A percentile compares a stretch with the other conserved stretches of the same genome.
phyloP scores from a whole-genome alignment of 2,329 filamentous ascomycete genomes.

The Aspergillus ruber region DNA sequence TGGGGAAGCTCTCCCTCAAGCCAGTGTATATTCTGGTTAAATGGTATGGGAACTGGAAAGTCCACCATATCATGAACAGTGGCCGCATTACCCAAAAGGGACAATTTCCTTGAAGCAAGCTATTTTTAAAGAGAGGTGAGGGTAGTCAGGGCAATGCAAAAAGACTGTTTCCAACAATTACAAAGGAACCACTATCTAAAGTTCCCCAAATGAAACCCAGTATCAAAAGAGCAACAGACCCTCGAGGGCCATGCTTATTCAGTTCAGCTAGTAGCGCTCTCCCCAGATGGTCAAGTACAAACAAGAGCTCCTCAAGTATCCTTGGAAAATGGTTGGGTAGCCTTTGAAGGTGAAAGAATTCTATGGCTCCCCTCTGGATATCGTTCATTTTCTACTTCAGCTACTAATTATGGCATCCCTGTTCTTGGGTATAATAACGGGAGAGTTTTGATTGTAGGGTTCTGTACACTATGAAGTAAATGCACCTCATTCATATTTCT shows the following conservation, averaged over 20 bases:
- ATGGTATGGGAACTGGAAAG: conserved; percentile 30
- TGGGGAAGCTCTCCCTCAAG: conserved; percentile 15
- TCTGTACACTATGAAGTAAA: not conserved
- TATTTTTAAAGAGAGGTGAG: conserved; percentile 45
- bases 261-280: conserved; percentile 9
- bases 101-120: conserved; percentile 25
- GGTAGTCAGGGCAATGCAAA: conserved; percentile 30
- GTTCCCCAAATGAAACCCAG: not conserved
- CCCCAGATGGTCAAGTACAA: conserved; percentile 12
- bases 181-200: conserved; percentile 21
- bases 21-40: conserved; percentile 31
- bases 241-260: conserved; percentile 6
- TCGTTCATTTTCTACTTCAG: not conserved
- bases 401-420: not conserved
- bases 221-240: conserved; percentile 8
- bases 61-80: conserved; percentile 29
- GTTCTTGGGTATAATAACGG: not conserved
- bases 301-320: conserved; percentile 4
- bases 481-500: no score
- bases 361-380: conserved; percentile 9
- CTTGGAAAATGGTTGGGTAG: conserved; percentile 15
- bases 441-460: not conserved
- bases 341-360: conserved; percentile 1
- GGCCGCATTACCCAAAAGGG: conserved; percentile 14
- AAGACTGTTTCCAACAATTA: conserved; percentile 35